phyloP scores from a whole-genome alignment of 2,329 filamentous ascomycete genomes.

The Aphanocladium album region DNA sequence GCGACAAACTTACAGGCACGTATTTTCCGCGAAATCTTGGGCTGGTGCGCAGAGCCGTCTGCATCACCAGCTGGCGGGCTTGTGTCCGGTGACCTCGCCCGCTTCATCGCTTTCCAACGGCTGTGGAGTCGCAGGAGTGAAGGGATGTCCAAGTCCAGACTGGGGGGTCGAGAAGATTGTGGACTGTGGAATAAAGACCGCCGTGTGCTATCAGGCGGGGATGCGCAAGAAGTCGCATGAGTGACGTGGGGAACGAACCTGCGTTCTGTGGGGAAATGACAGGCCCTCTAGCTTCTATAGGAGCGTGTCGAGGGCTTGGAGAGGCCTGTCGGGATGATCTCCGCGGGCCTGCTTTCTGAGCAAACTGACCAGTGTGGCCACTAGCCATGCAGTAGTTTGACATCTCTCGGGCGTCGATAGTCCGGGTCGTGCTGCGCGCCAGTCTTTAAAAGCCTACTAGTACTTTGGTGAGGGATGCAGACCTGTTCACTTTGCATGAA shows the following conservation, averaged over 20 bases:
- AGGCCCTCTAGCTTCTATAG: neutral
- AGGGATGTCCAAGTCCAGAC: conserved; percentile 13
- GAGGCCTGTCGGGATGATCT: conserved; percentile 3
- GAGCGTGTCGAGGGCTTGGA: neutral
- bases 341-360: neutral
- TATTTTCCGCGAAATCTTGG: conserved; percentile 29
- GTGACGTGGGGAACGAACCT: neutral
- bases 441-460: neutral
- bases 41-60: conserved; percentile 15
- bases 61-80: conserved; percentile 13
- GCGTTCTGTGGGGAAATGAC: neutral
- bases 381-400: neutral
- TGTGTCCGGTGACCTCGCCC: conserved; percentile 18
- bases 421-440: neutral
- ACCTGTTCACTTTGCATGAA: neutral
- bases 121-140: conserved; percentile 12
- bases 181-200: conserved; percentile 11
- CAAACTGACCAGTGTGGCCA: neutral
- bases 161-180: conserved; percentile 27
- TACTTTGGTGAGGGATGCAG: neutral
- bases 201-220: neutral
- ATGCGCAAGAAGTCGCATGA: conserved; percentile 1
- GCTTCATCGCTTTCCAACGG: conserved; percentile 18
- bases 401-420: neutral
- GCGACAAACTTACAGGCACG: conserved; percentile 24